Evolutionary conservation across 2,329 filamentous ascomycete species (phyloP).

Genomic region (Eurotiales sp.): DNA sequence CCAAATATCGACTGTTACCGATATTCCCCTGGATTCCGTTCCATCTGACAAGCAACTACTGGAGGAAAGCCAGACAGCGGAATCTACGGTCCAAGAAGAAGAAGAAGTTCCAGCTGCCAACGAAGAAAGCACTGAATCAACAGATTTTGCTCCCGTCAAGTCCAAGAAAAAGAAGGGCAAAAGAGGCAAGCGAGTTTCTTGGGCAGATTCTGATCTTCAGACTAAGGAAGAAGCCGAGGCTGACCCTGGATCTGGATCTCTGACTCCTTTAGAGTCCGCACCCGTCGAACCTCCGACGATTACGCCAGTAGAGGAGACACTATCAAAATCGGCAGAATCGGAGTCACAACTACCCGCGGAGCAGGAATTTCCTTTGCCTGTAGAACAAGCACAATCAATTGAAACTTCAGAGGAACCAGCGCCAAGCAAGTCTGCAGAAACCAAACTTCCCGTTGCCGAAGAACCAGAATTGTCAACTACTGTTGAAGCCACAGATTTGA

Average conservation of each 20-base stretch:
- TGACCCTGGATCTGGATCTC: neutral
- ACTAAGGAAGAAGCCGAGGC: constrained; percentile 10
- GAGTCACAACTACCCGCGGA: constrained; percentile 1
- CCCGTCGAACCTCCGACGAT: neutral
- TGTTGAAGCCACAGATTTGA: neutral
- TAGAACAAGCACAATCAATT: neutral
- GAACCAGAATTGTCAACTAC: neutral
- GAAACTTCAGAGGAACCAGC: neutral
- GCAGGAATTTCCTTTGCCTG: neutral
- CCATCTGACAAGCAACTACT: neutral
- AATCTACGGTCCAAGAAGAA: neutral
- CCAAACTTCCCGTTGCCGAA: neutral
- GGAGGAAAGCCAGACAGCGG: neutral
- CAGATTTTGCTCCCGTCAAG: constrained; percentile 18
- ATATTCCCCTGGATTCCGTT: neutral
- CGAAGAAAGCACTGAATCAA: neutral
- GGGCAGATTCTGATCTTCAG: constrained; percentile 14
- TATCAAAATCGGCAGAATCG: neutral
- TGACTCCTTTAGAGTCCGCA: too few species aligned
- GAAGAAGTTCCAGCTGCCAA: neutral
- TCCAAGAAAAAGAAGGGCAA: constrained; percentile 43
- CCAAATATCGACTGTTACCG: neutral
- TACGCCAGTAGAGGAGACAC: neutral
- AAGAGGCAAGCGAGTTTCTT: constrained; percentile 30
- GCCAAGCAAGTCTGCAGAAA: neutral